phyloP scores from a whole-genome alignment of 2,329 filamentous ascomycete genomes.

The Bisporella sp. region DNA sequence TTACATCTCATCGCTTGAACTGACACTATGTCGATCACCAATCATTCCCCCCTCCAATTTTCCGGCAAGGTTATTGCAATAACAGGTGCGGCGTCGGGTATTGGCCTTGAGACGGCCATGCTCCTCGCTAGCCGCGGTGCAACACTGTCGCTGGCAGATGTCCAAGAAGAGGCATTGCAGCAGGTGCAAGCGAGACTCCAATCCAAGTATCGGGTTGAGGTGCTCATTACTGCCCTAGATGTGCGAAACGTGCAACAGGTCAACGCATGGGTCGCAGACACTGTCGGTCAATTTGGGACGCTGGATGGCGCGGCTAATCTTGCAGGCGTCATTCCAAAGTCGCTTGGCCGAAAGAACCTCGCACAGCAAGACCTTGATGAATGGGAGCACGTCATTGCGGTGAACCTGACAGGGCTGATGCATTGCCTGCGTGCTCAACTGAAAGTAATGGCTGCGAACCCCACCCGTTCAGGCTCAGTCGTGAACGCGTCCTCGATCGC shows the following conservation, averaged over 20 bases:
- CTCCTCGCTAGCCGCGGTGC: conserved; percentile 6
- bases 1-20: no score
- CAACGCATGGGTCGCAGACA: conserved; percentile 27
- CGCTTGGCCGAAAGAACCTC: neutral
- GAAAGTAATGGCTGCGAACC: conserved; percentile 13
- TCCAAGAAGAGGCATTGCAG: conserved; percentile 9
- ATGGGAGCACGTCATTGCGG: conserved; percentile 35
- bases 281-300: conserved; percentile 26
- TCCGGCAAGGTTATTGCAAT: conserved; percentile 57
- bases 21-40: no score
- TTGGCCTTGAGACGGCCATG: conserved; percentile 66
- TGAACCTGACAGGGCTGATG: conserved; percentile 42
- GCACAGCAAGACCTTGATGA: conserved; percentile 24
- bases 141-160: conserved; percentile 7
- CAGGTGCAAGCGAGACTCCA: conserved; percentile 9
- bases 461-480: conserved; percentile 39
- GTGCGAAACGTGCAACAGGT: conserved; percentile 21
- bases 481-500: conserved; percentile 43
- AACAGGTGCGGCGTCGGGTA: conserved; percentile 68
- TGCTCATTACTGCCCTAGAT: conserved; percentile 18
- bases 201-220: conserved; percentile 31
- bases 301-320: conserved; percentile 29
- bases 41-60: neutral
- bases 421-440: conserved; percentile 36
- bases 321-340: conserved; percentile 24